Evolutionary conservation across 805 yeast genomes (phyloP), one percentile per base, ranked within the genome.

Genomic region (Metschnikowia henanensis): DNA sequence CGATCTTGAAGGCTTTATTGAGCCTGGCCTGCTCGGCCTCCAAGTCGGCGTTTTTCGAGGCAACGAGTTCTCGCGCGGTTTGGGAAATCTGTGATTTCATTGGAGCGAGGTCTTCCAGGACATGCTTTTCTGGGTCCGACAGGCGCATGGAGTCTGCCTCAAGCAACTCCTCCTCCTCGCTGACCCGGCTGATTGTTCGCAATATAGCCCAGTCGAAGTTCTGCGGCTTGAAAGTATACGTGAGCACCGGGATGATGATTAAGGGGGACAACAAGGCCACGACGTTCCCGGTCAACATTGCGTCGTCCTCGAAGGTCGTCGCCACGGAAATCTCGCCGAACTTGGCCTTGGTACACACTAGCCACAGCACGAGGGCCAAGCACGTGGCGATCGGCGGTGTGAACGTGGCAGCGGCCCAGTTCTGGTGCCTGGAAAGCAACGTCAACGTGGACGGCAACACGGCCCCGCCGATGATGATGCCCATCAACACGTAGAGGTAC

Each of bases 271-370:
- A 70, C 47, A 90, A 67, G 0, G 96, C 92, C 41, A 88, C 90
- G 36, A 87, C 81, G 63, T 90, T 90, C 47, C 96, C 97, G 3
- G 84, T 82, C 50, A 89, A 73, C 97, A 91, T 91, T 30, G 97
- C 85, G 59, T 87, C 77, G 62, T 90, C 95, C 50, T 75, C 78
- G 52, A 91, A 94, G 10, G 95, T 80, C 67, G 61, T 72, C 45
- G 54, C 61, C 36, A 68, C 64, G 33, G 49, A 58, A 21, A 71
- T 50, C 1, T 55, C 15, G 9, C 72, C 72, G 40, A 61, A 64
- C 46, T 61, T 53, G 22, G 46, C 55, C 50, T 65, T 62, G 41
- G 75, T 61, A 49, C 62, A 56, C 19, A 65, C 61, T 49, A 71
- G 62, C 76, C 76, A 71, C 17, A 88, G 70, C 68, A 82, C 78